Conservation (phyloP, 441 rosid genomes). For the Corymbia citriodora region DNA sequence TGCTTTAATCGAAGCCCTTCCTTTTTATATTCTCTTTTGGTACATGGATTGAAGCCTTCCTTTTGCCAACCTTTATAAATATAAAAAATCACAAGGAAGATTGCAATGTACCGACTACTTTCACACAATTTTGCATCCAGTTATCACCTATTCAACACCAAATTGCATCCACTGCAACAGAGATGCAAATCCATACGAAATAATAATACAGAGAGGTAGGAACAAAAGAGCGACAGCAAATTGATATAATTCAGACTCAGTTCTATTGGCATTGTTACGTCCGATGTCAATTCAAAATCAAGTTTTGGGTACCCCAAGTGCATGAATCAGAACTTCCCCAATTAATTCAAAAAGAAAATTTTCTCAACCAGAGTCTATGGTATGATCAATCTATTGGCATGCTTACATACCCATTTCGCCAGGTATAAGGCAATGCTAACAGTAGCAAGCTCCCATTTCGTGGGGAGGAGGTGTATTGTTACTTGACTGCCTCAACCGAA, state of each 20-base stretch:
- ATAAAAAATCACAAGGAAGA: neutral
- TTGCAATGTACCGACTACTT: neutral
- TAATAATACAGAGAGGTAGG: neutral
- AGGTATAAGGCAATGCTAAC: neutral
- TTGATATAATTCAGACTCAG: neutral
- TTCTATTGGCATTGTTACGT: neutral
- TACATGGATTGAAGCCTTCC: slow-evolving; percentile 6
- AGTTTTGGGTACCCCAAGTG: neutral
- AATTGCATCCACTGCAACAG: neutral
- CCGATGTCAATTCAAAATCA: neutral
- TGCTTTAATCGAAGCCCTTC: slow-evolving; percentile 11
- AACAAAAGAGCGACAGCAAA: neutral
- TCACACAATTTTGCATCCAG: neutral
- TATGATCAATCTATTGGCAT: neutral
- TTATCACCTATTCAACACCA: neutral
- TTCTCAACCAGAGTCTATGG: neutral
- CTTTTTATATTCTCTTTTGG: neutral
- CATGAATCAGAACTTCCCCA: neutral
- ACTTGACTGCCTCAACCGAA: neutral
- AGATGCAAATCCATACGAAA: neutral
- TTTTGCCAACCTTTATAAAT: slow-evolving; percentile 15
- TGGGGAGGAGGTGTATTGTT: neutral
- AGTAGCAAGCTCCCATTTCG: neutral
- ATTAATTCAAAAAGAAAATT: neutral
- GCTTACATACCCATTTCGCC: neutral